Evolutionary conservation across 257 asterid species (phyloP).

Genomic region (Echium plantagineum): DNA sequence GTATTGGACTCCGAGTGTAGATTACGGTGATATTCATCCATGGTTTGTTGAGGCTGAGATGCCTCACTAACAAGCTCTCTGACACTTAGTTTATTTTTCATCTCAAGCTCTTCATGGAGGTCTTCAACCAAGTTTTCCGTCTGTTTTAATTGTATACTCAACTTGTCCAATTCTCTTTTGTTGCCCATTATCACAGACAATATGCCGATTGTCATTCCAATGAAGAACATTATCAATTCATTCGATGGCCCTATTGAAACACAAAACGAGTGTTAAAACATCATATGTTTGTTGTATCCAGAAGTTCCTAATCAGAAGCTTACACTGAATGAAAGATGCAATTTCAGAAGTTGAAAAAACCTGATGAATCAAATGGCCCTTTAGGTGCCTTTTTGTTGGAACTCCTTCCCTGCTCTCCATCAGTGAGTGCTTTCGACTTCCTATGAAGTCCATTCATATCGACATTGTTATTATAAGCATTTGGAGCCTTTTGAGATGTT

Average conservation of each 20-base stretch:
- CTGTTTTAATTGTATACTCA: slow-evolving; percentile 41
- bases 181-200: slow-evolving; percentile 25
- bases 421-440: slow-evolving; percentile 2
- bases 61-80: slow-evolving; percentile 32
- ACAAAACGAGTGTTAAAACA: background rate
- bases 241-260: slow-evolving; percentile 29
- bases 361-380: slow-evolving; percentile 18
- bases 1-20: slow-evolving; percentile 22
- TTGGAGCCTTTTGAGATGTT: slow-evolving; percentile 9
- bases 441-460: slow-evolving; percentile 12
- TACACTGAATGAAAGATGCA: background rate
- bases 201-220: slow-evolving; percentile 55
- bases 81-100: slow-evolving; percentile 47
- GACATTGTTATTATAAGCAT: background rate
- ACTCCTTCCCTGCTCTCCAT: slow-evolving; percentile 5
- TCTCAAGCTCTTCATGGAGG: slow-evolving; percentile 54
- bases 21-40: slow-evolving; percentile 10
- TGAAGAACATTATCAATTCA: slow-evolving; percentile 30
- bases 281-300: no score
- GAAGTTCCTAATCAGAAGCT: background rate
- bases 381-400: slow-evolving; percentile 6
- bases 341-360: slow-evolving; percentile 14
- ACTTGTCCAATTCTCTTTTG: slow-evolving; percentile 30
- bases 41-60: slow-evolving; percentile 12
- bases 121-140: slow-evolving; percentile 46